These are phyloP conservation scores for Phialemoniopsis sp. DNA, from an alignment of 2,329 filamentous ascomycete genomes.

Conservation along the genomic window DNA sequence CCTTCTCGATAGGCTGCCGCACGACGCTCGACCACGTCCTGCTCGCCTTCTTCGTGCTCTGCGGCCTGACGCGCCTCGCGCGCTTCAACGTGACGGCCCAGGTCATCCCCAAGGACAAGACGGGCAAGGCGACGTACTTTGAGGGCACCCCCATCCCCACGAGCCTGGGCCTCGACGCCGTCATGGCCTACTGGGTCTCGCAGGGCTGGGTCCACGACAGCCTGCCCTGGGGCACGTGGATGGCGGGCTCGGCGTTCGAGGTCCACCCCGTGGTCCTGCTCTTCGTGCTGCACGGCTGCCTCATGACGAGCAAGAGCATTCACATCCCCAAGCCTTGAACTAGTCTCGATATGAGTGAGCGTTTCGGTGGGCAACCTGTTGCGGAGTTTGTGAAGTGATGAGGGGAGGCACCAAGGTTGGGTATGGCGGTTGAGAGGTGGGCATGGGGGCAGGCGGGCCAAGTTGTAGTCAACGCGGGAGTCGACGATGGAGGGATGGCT, in stretches of 20 bases:
- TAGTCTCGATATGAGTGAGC: no score
- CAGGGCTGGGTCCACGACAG: slow-evolving; percentile 74
- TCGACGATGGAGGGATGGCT: no score
- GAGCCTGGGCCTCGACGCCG: slow-evolving; percentile 69
- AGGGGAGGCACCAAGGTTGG: no score
- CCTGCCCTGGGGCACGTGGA: slow-evolving; percentile 71
- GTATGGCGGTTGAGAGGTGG: no score
- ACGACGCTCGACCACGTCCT: slow-evolving; percentile 76
- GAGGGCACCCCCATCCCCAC: slow-evolving; percentile 97
- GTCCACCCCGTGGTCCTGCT: slow-evolving; percentile 79
- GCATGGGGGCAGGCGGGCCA: no score
- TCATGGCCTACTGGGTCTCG: slow-evolving; percentile 89
- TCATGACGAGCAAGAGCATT: slow-evolving; percentile 94
- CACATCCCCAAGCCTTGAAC: slow-evolving; percentile 85
- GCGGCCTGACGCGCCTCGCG: slow-evolving; percentile 86
- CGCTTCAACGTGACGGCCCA: slow-evolving; percentile 96
- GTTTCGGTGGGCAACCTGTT: no score
- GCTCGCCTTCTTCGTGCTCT: slow-evolving; percentile 87
- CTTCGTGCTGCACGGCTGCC: slow-evolving; percentile 83
- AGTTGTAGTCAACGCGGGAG: no score
- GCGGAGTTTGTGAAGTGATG: neutral
- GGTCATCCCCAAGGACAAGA: slow-evolving; percentile 84
- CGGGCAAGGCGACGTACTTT: slow-evolving; percentile 91
- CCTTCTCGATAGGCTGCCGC: slow-evolving; percentile 85
- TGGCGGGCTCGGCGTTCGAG: slow-evolving; percentile 66